Percentiles rank a stretch among this genome's conserved stretches.
These are phyloP conservation scores for Stemphylium lycopersici DNA, from an alignment of 2,329 filamentous ascomycete species.

Conservation along the genomic window DNA sequence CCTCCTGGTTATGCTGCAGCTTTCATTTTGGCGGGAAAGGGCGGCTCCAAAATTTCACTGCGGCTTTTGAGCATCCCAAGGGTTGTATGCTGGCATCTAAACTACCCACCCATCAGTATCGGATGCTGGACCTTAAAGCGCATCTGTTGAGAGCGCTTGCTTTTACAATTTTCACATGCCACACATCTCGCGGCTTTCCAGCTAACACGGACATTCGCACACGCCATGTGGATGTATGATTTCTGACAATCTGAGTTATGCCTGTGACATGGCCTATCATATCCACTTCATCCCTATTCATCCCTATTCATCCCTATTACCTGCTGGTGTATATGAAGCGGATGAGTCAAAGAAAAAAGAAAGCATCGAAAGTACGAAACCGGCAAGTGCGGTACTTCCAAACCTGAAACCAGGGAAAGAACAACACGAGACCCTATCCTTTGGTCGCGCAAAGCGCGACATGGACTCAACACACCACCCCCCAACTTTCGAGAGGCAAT, in stretches of 20 bases:
- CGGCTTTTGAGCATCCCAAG: no score
- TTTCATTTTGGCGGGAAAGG: neutral
- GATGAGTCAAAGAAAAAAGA: neutral
- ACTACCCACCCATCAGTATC: no score
- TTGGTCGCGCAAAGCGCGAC: neutral
- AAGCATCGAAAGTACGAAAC: conserved; percentile 4
- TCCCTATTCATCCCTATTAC: no score
- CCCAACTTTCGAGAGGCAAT: conserved; percentile 1
- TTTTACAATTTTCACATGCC: neutral
- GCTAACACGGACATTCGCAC: neutral
- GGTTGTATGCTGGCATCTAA: no score
- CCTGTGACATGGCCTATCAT: neutral
- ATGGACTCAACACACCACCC: conserved; percentile 9
- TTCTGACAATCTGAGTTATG: neutral
- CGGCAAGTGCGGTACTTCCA: neutral
- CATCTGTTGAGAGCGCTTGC: no score
- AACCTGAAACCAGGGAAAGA: neutral
- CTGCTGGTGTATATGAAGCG: neutral
- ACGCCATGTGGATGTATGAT: neutral
- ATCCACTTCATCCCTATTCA: neutral
- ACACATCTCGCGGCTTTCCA: neutral
- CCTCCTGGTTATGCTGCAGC: neutral
- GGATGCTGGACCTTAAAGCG: no score
- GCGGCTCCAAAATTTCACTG: no score
- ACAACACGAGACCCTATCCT: conserved; percentile 3